Conservation (phyloP, 1,139 yeast genomes). For the Wickerhamomyces sp. region DNA sequence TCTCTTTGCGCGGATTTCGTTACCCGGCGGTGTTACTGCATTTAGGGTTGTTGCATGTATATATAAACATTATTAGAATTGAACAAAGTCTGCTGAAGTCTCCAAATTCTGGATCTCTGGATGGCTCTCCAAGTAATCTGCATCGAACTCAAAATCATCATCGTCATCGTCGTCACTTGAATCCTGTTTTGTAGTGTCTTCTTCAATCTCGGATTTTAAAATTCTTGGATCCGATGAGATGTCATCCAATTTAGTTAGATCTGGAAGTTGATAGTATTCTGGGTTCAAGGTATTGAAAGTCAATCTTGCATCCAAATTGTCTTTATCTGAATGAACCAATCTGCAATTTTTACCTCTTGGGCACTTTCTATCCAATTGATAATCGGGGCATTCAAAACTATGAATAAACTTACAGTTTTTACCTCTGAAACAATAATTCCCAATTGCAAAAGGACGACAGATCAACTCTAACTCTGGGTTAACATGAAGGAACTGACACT, state of each 20-base stretch:
- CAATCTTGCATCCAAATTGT: conserved; percentile 24
- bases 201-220: conserved; percentile 19
- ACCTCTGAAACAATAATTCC: conserved; percentile 68
- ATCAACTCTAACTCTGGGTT: conserved; percentile 38
- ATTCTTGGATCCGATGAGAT: conserved; percentile 19
- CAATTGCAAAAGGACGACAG: conserved; percentile 63
- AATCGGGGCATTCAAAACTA: conserved; percentile 65
- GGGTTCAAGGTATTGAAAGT: conserved; percentile 21
- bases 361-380: conserved; percentile 55
- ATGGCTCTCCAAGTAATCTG: conserved; percentile 5
- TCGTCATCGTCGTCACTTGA: conserved; percentile 30
- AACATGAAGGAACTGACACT: conserved; percentile 55
- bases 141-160: conserved; percentile 26
- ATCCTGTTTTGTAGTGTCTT: conserved; percentile 21
- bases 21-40: conserved; percentile 7
- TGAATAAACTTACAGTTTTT: conserved; percentile 53
- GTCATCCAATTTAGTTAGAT: conserved; percentile 26
- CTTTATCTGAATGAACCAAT: conserved; percentile 38
- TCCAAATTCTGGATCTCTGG: conserved; percentile 22
- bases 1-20: conserved; percentile 2
- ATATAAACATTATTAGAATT: conserved; percentile 7
- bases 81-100: conserved; percentile 26
- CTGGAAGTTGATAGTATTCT: conserved; percentile 30
- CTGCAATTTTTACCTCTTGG: conserved; percentile 43
- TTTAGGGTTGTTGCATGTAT: not conserved